A percentile compares a stretch with the other conserved stretches of the same genome.
These are phyloP conservation scores for Arthrobotrys sinensis DNA, from an alignment of 2,329 filamentous ascomycete genomes.

Conservation along the genomic window DNA sequence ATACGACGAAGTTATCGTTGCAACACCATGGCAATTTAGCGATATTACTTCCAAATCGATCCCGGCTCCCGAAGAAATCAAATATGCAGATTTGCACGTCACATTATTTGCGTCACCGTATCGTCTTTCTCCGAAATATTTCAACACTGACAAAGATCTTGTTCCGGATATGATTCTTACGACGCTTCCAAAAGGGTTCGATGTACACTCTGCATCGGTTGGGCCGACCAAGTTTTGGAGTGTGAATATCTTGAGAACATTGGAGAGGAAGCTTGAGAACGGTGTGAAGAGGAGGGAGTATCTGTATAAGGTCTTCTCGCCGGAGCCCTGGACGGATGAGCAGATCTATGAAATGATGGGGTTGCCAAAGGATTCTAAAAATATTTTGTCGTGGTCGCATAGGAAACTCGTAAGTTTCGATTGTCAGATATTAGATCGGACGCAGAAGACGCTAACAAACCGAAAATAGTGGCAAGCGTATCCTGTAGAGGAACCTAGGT, in stretches of 20 bases:
- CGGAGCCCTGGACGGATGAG: slow-evolving; percentile 67
- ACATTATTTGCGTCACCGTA: slow-evolving; percentile 87
- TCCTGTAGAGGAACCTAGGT: slow-evolving; percentile 84
- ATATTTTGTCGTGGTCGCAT: slow-evolving; percentile 62
- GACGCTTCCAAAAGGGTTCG: slow-evolving; percentile 77
- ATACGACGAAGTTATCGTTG: slow-evolving; percentile 87
- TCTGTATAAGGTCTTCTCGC: slow-evolving; percentile 79
- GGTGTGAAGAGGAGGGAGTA: slow-evolving; percentile 70
- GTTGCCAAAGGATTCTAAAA: slow-evolving; percentile 63
- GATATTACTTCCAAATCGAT: slow-evolving; percentile 72
- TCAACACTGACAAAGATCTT: slow-evolving; percentile 75
- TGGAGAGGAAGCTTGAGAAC: slow-evolving; percentile 74
- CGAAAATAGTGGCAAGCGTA: slow-evolving; percentile 82
- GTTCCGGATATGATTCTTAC: slow-evolving; percentile 86
- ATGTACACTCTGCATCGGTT: slow-evolving; percentile 71
- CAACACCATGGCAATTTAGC: slow-evolving; percentile 86
- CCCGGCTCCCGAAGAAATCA: slow-evolving; percentile 79
- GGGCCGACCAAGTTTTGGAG: slow-evolving; percentile 87
- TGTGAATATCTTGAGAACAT: slow-evolving; percentile 79
- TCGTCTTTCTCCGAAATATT: slow-evolving; percentile 79
- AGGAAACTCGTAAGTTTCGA: slow-evolving; percentile 61
- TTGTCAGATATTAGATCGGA: slow-evolving; percentile 58
- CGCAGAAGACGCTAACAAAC: slow-evolving; percentile 27
- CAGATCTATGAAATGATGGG: slow-evolving; percentile 63
- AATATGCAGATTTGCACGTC: slow-evolving; percentile 88